Evolutionary conservation across 1,284 basidiomycete genomes (phyloP).

Genomic region (Cerrena zonata): DNA sequence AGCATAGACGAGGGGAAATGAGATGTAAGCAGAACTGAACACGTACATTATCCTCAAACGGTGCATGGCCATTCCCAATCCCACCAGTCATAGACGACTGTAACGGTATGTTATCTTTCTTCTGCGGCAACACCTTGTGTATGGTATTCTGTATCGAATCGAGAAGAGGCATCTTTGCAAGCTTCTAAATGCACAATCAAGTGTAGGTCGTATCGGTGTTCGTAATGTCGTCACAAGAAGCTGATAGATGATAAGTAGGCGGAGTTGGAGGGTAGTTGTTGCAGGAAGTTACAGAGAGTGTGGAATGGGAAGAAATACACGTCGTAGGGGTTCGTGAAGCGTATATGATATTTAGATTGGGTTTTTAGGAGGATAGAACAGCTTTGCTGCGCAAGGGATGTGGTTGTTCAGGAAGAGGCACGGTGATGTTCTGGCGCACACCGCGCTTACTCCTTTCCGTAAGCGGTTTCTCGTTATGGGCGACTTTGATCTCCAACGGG

Average conservation of each 20-base stretch:
- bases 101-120: constrained; percentile 22
- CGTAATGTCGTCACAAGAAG: background rate
- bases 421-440: background rate
- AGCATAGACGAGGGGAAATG: constrained; percentile 10
- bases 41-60: constrained; percentile 66
- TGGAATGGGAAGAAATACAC: background rate
- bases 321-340: background rate
- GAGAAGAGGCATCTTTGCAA: constrained; percentile 20
- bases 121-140: constrained; percentile 24
- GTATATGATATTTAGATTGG: background rate
- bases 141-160: constrained; percentile 26
- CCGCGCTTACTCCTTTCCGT: background rate
- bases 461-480: background rate
- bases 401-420: background rate
- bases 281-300: too few relatives aligned
- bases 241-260: too few relatives aligned
- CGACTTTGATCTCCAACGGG: background rate
- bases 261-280: too few relatives aligned
- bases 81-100: constrained; percentile 31
- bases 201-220: background rate
- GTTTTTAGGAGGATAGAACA: background rate
- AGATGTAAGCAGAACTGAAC: constrained; percentile 11
- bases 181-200: too few relatives aligned
- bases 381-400: background rate
- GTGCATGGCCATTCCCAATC: constrained; percentile 49